A percentile compares a stretch with the other conserved stretches of the same genome.
phyloP scores from a whole-genome alignment of 805 yeast genomes.

The Candida saitoana region DNA sequence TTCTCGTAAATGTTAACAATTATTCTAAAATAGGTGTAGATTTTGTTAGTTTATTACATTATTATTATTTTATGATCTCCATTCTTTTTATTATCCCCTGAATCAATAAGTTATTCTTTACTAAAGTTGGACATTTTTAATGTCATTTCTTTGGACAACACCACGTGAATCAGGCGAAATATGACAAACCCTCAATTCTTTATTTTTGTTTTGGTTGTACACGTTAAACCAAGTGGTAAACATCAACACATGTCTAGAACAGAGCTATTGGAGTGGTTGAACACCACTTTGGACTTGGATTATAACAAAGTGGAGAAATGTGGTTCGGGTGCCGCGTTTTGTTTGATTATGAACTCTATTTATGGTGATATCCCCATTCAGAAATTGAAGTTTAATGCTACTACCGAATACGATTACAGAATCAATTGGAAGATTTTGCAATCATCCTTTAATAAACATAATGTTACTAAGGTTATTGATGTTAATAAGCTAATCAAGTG shows the following conservation, averaged over 20 bases:
- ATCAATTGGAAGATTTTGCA: conserved; percentile 85
- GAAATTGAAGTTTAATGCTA: conserved; percentile 68
- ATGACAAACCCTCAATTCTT: no score
- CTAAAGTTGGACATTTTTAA: no score
- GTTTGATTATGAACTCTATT: conserved; percentile 85
- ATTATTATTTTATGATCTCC: no score
- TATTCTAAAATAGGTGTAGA: no score
- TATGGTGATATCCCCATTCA: conserved; percentile 78
- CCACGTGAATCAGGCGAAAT: background rate
- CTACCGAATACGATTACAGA: conserved; percentile 69
- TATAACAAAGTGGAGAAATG: conserved; percentile 84
- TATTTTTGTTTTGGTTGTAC: no score
- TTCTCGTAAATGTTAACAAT: no score
- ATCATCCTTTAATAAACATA: conserved; percentile 66
- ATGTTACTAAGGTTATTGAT: conserved; percentile 68
- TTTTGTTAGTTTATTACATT: no score
- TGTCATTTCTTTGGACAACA: no score
- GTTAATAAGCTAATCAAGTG: conserved; percentile 83
- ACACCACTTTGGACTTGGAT: conserved; percentile 59
- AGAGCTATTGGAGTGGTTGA: conserved; percentile 83
- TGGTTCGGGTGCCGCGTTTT: conserved; percentile 93
- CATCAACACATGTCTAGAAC: conserved; percentile 63
- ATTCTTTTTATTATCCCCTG: no score
- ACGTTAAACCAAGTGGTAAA: no score
- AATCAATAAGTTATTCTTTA: no score